Evolutionary conservation across 306 rosid species (phyloP).

Genomic region (Adenanthera pavonina): DNA sequence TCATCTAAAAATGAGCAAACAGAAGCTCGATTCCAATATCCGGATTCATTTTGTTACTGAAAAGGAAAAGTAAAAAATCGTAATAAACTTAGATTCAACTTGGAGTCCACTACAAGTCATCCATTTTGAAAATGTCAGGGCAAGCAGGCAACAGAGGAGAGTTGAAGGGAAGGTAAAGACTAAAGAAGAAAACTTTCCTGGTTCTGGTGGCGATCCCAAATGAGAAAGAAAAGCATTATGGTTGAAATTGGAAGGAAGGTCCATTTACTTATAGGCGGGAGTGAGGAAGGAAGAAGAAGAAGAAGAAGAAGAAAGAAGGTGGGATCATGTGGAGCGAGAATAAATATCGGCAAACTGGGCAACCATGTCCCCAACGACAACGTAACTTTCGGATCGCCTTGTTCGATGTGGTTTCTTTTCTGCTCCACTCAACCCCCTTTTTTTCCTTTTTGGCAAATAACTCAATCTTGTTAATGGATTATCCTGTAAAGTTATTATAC

Average conservation of each 20-base stretch:
- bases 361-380: constrained; percentile 37
- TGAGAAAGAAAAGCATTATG: constrained; percentile 48
- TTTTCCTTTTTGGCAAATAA: not conserved
- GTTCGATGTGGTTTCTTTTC: constrained; percentile 12
- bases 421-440: not conserved
- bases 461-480: not conserved
- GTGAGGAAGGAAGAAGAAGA: not conserved
- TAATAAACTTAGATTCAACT: constrained; percentile 4
- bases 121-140: not conserved
- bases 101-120: not conserved
- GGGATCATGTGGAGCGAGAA: constrained; percentile 15
- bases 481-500: not conserved
- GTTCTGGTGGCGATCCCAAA: constrained; percentile 26
- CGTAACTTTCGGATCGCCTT: constrained; percentile 50
- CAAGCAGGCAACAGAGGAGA: not conserved
- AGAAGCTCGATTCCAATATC: not conserved
- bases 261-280: constrained; percentile 24
- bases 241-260: constrained; percentile 15
- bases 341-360: not conserved
- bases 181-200: constrained; percentile 38
- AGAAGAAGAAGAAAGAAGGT: not conserved
- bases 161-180: constrained; percentile 18
- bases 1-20: not conserved
- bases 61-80: not conserved
- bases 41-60: not conserved